Evolutionary conservation across 2,329 filamentous ascomycete genomes (phyloP).

Genomic region (Tolypocladium nubicola): DNA sequence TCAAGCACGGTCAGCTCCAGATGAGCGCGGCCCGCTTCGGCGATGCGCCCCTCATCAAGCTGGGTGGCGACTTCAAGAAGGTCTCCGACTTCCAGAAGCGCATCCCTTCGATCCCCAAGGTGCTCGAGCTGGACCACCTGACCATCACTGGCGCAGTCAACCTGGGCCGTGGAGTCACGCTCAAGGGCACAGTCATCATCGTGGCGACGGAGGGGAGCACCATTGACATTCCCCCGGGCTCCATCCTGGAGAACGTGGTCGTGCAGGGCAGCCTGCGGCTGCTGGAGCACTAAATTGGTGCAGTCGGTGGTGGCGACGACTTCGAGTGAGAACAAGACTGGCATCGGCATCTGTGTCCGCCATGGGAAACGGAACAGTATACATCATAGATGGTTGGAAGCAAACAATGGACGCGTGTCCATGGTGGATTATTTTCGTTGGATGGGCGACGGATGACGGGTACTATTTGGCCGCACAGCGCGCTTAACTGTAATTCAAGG

Average conservation of each 20-base stretch:
- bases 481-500: neutral
- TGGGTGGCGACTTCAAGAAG: constrained; percentile 99
- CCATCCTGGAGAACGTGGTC: constrained; percentile 95
- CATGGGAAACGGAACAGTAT: neutral
- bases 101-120: constrained; percentile 80
- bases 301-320: neutral
- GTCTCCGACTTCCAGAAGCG: constrained; percentile 92
- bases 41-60: constrained; percentile 95
- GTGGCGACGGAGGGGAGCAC: constrained; percentile 96
- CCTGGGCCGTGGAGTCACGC: constrained; percentile 84
- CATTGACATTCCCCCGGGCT: constrained; percentile 94
- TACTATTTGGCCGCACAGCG: neutral
- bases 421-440: neutral
- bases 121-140: constrained; percentile 85
- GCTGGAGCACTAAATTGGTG: constrained; percentile 46
- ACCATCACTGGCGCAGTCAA: constrained; percentile 98
- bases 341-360: neutral
- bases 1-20: constrained; percentile 96
- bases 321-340: neutral
- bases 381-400: neutral
- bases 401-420: neutral
- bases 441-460: neutral
- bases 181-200: constrained; percentile 98
- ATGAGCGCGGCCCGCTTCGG: constrained; percentile 96
- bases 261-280: constrained; percentile 89